phyloP scores from a whole-genome alignment of 2,329 filamentous ascomycete genomes.

The Clonostachys byssicola region DNA sequence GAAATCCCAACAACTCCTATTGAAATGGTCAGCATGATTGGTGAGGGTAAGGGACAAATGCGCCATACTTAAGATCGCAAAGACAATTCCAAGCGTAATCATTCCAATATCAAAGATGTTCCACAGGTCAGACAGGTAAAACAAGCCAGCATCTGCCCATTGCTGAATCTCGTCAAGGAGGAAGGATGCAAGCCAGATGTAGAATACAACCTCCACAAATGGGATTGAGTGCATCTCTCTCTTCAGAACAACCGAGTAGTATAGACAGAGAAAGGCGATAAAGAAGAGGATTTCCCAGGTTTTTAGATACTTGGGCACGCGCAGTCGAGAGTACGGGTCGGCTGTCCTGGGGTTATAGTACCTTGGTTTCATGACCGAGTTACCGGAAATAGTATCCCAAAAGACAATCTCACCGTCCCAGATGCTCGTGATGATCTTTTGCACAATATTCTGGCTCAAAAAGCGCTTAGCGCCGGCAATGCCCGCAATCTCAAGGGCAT shows the following conservation, averaged over 20 bases:
- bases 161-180: constrained; percentile 84
- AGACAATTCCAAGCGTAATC: constrained; percentile 67
- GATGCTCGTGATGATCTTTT: constrained; percentile 78
- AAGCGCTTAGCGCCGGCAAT: constrained; percentile 82
- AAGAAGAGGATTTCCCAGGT: constrained; percentile 82
- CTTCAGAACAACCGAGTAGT: constrained; percentile 79
- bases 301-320: constrained; percentile 82
- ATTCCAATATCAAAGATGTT: constrained; percentile 71
- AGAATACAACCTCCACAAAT: constrained; percentile 69
- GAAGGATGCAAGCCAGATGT: constrained; percentile 84
- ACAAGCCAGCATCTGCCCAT: constrained; percentile 80
- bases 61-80: constrained; percentile 65
- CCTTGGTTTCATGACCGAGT: constrained; percentile 70
- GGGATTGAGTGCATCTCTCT: constrained; percentile 65
- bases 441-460: constrained; percentile 73
- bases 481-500: constrained; percentile 81
- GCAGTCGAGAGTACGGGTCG: constrained; percentile 68
- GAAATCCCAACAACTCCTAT: constrained; percentile 27
- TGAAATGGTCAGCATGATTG: neutral
- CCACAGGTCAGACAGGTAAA: constrained; percentile 83
- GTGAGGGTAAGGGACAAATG: constrained; percentile 3
- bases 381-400: constrained; percentile 73
- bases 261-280: constrained; percentile 68
- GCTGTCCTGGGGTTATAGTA: constrained; percentile 65
- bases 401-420: constrained; percentile 87